Evolutionary conservation across 169 alveolate species (phyloP), one percentile per base, ranked within the genome.

Genomic region (Babesia ovata): DNA sequence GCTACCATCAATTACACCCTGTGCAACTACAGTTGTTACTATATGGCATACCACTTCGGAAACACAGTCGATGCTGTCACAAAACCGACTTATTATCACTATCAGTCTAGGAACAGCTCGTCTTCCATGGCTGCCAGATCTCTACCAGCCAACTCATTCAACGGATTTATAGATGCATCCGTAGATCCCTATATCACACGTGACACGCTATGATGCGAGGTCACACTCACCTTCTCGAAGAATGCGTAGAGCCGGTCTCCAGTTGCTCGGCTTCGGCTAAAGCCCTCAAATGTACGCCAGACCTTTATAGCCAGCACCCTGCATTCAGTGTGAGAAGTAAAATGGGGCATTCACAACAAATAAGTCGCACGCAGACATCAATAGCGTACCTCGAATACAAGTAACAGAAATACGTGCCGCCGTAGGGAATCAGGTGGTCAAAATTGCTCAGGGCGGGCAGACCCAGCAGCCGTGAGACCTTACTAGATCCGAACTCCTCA

Each of bases 391-490:
- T 74, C n/a, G 89, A 90, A 57, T 90, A 90, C 53, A 90, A 69
- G 33, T 90, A 90, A 11, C 91, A 86, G 78, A 72, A 90, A 49
- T 90, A 90, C 53, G 85, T 90, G 24, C 91, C 92, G 7, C 92
- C 92, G 53, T 90, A 90, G 70, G 86, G 92, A 9, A 90, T 63
- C 48, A 90, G 73, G 61, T 90, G 94, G 45, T 89, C 87, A 49
- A 90, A 86, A 70, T 90, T 90, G 14, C 91, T 84, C 70, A 86
- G 63, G 62, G 86, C 77, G 21, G 77, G 82, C 28, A 70, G 67
- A 29, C 82, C 84, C 29, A 82, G 46, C 45, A 82, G 61, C 24
- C 26, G 39, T 16, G 73, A 36, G 19, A 59, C 33, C 2, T 33
- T 17, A 12, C 26, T 26, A 11, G 46, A 22, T 11, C 52, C 70